Evolutionary conservation across 2,329 filamentous ascomycete genomes (phyloP).

Genomic region (Talaromyces sp.): DNA sequence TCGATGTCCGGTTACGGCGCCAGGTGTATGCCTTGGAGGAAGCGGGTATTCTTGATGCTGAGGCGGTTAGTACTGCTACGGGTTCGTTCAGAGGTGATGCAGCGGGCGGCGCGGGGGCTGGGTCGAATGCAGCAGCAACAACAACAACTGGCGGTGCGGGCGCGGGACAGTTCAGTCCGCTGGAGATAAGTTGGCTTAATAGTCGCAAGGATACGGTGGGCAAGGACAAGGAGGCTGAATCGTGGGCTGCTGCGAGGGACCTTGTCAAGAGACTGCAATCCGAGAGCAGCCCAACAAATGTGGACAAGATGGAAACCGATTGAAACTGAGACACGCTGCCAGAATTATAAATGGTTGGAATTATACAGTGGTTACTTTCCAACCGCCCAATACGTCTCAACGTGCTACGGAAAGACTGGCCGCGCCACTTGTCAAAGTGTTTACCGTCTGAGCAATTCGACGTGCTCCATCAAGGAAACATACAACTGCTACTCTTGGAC

Average conservation of each 20-base stretch:
- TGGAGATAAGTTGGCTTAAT: constrained; percentile 88
- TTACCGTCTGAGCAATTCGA: neutral
- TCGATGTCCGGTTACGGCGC: constrained; percentile 69
- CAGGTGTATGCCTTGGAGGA: constrained; percentile 79
- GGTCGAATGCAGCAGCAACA: constrained; percentile 7
- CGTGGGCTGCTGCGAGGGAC: constrained; percentile 60
- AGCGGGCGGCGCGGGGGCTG: neutral
- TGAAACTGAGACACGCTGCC: neutral
- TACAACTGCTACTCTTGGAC: neutral
- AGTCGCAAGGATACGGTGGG: constrained; percentile 77
- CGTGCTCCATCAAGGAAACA: neutral
- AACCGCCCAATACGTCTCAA: neutral
- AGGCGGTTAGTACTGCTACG: constrained; percentile 26
- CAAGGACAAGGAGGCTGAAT: constrained; percentile 75
- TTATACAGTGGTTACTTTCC: neutral
- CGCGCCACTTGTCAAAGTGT: neutral
- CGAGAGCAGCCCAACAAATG: constrained; percentile 11
- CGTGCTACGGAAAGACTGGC: neutral
- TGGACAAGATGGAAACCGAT: constrained; percentile 31
- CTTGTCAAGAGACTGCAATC: constrained; percentile 45
- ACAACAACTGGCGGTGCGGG: constrained; percentile 18
- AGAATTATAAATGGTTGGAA: neutral
- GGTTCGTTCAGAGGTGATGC: constrained; percentile 14
- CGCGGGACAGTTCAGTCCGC: constrained; percentile 45
- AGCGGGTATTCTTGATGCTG: constrained; percentile 62